These are phyloP conservation scores for Suillus spraguei DNA, from an alignment of 768 basidiomycete genomes.

Conservation along the genomic window DNA sequence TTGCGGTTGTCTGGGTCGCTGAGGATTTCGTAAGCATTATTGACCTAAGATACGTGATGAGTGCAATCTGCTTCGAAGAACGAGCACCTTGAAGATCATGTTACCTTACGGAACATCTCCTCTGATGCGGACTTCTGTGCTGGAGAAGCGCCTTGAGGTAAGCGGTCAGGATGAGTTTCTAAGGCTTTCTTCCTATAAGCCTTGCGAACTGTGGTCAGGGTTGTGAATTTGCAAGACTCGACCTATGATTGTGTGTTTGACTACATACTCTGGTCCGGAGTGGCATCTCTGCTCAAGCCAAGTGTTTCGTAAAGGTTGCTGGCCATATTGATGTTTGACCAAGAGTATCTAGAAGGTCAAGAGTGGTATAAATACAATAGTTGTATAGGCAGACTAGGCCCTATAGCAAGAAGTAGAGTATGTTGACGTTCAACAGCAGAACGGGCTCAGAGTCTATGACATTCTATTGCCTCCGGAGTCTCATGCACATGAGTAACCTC, in stretches of 20 bases:
- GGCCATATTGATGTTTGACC: conserved; percentile 41
- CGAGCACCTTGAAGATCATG: conserved; percentile 32
- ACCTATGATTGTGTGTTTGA: neutral
- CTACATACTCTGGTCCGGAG: conserved; percentile 63
- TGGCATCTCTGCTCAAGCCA: conserved; percentile 53
- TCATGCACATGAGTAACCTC: neutral
- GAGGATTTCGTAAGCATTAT: conserved; percentile 79
- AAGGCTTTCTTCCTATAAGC: conserved; percentile 78
- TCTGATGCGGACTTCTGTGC: conserved; percentile 62
- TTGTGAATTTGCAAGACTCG: conserved; percentile 12
- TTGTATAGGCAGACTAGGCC: neutral
- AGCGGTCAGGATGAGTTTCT: conserved; percentile 75
- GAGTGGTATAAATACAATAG: neutral
- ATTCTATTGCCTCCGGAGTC: conserved; percentile 8
- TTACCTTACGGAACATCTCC: conserved; percentile 54
- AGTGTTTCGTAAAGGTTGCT: conserved; percentile 68
- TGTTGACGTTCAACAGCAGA: neutral
- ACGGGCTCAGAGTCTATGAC: neutral
- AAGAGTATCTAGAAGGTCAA: neutral
- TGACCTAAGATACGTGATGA: conserved; percentile 46
- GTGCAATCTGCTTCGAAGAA: conserved; percentile 18
- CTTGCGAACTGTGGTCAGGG: conserved; percentile 55
- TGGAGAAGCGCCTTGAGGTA: conserved; percentile 54
- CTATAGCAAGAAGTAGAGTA: neutral
- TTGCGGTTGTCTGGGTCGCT: conserved; percentile 60